These are phyloP conservation scores for Myxozyma melibiosi DNA, from an alignment of 805 yeast species.

Conservation along the genomic window DNA sequence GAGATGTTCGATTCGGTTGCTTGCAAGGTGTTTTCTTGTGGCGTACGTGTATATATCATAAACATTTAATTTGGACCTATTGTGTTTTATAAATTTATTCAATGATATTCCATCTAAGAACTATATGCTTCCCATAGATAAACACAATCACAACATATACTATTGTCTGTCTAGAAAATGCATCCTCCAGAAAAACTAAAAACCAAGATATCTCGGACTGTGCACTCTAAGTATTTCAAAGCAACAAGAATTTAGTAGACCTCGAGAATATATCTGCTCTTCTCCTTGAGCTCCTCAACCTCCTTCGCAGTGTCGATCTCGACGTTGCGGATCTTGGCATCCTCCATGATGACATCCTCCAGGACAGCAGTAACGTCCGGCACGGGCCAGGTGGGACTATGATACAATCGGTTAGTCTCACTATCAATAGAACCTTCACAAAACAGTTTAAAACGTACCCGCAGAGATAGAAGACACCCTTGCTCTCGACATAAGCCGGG, in stretches of 20 bases:
- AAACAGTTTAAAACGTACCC: conserved; percentile 41
- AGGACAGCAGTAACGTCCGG: conserved; percentile 92
- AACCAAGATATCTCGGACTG: too few relatives aligned
- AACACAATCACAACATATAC: too few relatives aligned
- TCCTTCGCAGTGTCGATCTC: conserved; percentile 72
- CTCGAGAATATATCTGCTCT: conserved; percentile 87
- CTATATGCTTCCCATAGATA: too few relatives aligned
- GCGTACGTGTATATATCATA: too few relatives aligned
- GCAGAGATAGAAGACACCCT: conserved; percentile 93
- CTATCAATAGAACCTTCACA: not conserved
- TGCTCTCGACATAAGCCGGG: conserved; percentile 72
- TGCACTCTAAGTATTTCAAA: too few relatives aligned
- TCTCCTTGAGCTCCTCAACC: conserved; percentile 91
- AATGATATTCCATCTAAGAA: too few relatives aligned
- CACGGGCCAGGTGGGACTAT: conserved; percentile 96
- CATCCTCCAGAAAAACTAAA: too few relatives aligned
- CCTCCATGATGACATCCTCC: conserved; percentile 73
- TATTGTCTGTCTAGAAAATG: too few relatives aligned
- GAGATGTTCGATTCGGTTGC: too few relatives aligned
- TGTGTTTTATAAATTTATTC: too few relatives aligned
- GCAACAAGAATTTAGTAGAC: conserved; percentile 77
- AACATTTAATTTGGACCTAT: too few relatives aligned
- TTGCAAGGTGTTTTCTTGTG: too few relatives aligned
- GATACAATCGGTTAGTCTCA: not conserved
- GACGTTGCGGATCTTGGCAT: conserved; percentile 68